These are phyloP conservation scores for Ceratobasidium sp. DNA, from an alignment of 1,284 basidiomycete species.

Conservation along the genomic window DNA sequence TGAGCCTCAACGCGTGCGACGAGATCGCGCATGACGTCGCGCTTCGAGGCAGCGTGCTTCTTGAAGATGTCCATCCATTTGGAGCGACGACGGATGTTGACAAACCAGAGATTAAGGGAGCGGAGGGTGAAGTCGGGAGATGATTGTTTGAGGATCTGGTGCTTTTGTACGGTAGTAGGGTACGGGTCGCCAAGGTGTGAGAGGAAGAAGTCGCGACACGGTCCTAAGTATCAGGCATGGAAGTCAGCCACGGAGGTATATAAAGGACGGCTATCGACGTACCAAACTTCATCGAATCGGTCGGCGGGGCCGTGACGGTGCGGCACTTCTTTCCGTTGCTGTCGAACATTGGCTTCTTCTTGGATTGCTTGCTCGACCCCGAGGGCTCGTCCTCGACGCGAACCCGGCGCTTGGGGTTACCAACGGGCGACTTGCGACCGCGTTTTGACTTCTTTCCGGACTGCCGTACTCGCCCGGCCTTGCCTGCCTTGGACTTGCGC, in stretches of 20 bases:
- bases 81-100: constrained; percentile 50
- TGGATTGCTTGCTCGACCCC: background rate
- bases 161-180: constrained; percentile 48
- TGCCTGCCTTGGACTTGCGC: constrained; percentile 39
- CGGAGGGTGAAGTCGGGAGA: constrained; percentile 42
- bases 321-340: constrained; percentile 32
- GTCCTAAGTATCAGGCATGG: constrained; percentile 29
- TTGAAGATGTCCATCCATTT: constrained; percentile 50
- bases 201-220: constrained; percentile 50
- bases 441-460: constrained; percentile 44
- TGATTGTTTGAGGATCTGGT: constrained; percentile 41
- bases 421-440: constrained; percentile 38
- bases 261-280: background rate
- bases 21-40: constrained; percentile 46
- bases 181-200: constrained; percentile 47
- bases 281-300: constrained; percentile 45
- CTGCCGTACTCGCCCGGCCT: constrained; percentile 28
- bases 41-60: constrained; percentile 46
- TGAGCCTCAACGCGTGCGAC: constrained; percentile 46
- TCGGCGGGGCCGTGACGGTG: constrained; percentile 40
- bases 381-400: constrained; percentile 6
- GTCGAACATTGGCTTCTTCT: background rate
- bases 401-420: constrained; percentile 43
- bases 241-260: constrained; percentile 36
- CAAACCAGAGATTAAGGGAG: constrained; percentile 50